A percentile compares a stretch with the other conserved stretches of the same genome.
phyloP scores from a whole-genome alignment of 768 basidiomycete genomes.

The Lactifluus piperatus region DNA sequence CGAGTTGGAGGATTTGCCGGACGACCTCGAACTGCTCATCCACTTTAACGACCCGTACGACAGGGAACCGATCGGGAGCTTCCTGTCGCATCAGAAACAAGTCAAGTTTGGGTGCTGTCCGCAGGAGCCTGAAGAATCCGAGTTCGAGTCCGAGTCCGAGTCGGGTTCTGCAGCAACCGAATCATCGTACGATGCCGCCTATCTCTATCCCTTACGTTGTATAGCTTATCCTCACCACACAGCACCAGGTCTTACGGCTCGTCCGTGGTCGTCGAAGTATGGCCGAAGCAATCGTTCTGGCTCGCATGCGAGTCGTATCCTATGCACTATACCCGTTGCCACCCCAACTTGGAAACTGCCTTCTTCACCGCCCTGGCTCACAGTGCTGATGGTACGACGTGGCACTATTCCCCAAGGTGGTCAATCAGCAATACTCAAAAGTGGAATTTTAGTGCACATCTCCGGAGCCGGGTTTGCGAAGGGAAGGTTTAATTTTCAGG shows the following conservation, averaged over 20 bases:
- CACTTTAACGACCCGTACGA: background rate
- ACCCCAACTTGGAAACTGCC: background rate
- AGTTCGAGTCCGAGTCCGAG: too few species aligned
- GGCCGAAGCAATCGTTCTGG: constrained; percentile 2
- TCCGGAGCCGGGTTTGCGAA: background rate
- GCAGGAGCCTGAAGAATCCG: background rate
- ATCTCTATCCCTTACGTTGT: background rate
- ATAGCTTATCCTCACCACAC: background rate
- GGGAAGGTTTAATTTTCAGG: constrained; percentile 8
- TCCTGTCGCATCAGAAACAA: constrained; percentile 1
- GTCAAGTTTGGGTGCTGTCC: constrained; percentile 1
- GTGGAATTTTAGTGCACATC: constrained; percentile 1
- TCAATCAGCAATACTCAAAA: background rate
- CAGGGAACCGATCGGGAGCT: background rate
- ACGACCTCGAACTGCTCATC: constrained; percentile 5
- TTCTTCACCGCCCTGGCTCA: constrained; percentile 4
- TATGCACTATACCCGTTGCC: constrained; percentile 3
- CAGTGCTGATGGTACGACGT: constrained; percentile 6
- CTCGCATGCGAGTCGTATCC: background rate
- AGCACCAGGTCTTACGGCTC: background rate
- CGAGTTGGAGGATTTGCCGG: constrained; percentile 1
- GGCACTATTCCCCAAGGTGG: background rate
- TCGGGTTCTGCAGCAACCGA: background rate
- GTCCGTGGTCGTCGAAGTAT: background rate
- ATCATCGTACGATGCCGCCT: constrained; percentile 1